phyloP scores from a whole-genome alignment of 768 basidiomycete species.

The Leccinum longicurvipes region DNA sequence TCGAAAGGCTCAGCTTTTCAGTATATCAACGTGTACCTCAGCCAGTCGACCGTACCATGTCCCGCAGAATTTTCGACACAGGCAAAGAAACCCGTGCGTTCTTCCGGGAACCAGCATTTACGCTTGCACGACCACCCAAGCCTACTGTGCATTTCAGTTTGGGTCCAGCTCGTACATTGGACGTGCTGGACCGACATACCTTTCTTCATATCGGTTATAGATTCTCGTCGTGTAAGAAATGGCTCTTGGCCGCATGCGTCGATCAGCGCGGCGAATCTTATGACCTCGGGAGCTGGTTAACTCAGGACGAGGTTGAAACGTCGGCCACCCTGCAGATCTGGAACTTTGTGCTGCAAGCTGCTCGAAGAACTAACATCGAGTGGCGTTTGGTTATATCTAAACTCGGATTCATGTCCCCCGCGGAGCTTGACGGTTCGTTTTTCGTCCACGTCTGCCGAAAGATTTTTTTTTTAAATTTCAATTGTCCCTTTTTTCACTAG shows the following conservation, averaged over 20 bases:
- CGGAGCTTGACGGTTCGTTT: slow-evolving; percentile 64
- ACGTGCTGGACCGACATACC: slow-evolving; percentile 54
- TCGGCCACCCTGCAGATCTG: slow-evolving; percentile 62
- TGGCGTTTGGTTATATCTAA: slow-evolving; percentile 78
- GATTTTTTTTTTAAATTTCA: background rate
- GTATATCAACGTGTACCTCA: slow-evolving; percentile 71
- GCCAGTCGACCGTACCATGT: slow-evolving; percentile 58
- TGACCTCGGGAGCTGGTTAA: slow-evolving; percentile 64
- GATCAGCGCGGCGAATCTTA: slow-evolving; percentile 79
- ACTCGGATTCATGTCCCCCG: slow-evolving; percentile 53
- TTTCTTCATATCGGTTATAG: slow-evolving; percentile 77
- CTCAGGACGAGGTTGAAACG: slow-evolving; percentile 44
- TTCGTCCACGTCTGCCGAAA: background rate
- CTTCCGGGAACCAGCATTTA: slow-evolving; percentile 65
- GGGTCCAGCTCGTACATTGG: slow-evolving; percentile 40
- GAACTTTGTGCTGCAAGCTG: slow-evolving; percentile 63
- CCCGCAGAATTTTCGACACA: slow-evolving; percentile 45
- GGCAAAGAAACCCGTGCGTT: slow-evolving; percentile 41
- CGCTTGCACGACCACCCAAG: slow-evolving; percentile 48
- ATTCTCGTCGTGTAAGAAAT: slow-evolving; percentile 63
- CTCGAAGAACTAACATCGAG: slow-evolving; percentile 65
- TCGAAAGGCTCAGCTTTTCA: slow-evolving; percentile 55
- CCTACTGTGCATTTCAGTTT: slow-evolving; percentile 37
- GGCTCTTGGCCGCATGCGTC: slow-evolving; percentile 71
- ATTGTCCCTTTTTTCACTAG: slow-evolving; percentile 37